A percentile compares a stretch with the other conserved stretches of the same genome.
These are phyloP conservation scores for Penicillium daleae DNA, from an alignment of 495 filamentous ascomycete species.

Conservation along the genomic window DNA sequence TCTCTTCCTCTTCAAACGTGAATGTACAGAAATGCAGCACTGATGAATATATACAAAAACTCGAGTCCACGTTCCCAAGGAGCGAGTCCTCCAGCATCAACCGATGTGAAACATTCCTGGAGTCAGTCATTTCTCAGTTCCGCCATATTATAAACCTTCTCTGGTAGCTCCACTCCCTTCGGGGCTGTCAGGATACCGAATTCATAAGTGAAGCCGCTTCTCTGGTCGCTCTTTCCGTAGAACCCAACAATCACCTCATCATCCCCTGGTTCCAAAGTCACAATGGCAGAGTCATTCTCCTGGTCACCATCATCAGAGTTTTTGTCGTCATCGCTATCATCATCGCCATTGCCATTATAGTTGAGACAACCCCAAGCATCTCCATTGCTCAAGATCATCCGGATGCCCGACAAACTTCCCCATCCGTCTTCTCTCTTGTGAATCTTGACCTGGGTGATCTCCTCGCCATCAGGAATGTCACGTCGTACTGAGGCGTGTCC, in stretches of 20 bases:
- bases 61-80: background rate
- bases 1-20: background rate
- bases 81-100: too few relatives aligned
- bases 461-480: slow-evolving; percentile 1
- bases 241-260: slow-evolving; percentile 47
- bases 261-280: slow-evolving; percentile 27
- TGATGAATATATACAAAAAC: background rate
- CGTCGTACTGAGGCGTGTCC: background rate
- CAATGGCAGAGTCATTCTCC: background rate
- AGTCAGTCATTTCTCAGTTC: slow-evolving; percentile 6
- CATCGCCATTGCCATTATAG: background rate
- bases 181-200: slow-evolving; percentile 51
- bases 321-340: background rate
- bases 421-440: slow-evolving; percentile 11
- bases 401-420: slow-evolving; percentile 35
- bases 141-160: slow-evolving; percentile 34
- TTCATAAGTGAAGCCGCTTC: slow-evolving; percentile 15
- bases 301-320: background rate
- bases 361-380: slow-evolving; percentile 37
- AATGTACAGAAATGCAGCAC: background rate
- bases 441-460: slow-evolving; percentile 38
- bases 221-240: slow-evolving; percentile 36
- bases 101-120: background rate
- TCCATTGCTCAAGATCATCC: slow-evolving; percentile 42
- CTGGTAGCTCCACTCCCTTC: slow-evolving; percentile 37